These are phyloP conservation scores for Elsinoe batatas DNA, from an alignment of 2,329 filamentous ascomycete species.

Conservation along the genomic window DNA sequence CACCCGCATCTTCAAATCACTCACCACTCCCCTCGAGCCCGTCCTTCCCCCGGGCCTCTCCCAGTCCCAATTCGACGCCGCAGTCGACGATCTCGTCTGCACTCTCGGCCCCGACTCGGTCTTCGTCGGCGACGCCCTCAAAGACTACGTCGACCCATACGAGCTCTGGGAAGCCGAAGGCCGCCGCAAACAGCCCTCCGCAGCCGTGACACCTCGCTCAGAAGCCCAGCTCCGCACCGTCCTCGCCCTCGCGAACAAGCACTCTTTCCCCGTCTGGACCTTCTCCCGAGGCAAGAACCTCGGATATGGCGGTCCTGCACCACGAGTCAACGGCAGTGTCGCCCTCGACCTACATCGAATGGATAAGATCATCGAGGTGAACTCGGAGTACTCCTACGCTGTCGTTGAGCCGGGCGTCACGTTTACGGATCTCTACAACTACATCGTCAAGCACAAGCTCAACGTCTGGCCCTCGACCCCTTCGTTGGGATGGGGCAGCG, in stretches of 20 bases:
- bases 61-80: conserved; percentile 9
- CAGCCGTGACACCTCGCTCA: conserved; percentile 31
- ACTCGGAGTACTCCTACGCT: conserved; percentile 39
- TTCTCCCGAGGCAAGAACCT: conserved; percentile 36
- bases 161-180: conserved; percentile 9
- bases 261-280: conserved; percentile 27
- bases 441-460: conserved; percentile 25
- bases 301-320: conserved; percentile 43
- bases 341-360: conserved; percentile 39
- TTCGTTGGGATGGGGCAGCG: conserved; percentile 28
- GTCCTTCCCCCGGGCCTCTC: conserved; percentile 1
- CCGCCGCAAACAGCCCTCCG: conserved; percentile 34
- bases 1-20: not conserved
- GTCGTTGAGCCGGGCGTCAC: conserved; percentile 44
- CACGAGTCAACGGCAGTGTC: conserved; percentile 36
- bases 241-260: conserved; percentile 27
- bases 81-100: conserved; percentile 1
- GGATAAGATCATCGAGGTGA: conserved; percentile 44
- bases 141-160: conserved; percentile 8
- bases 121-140: conserved; percentile 6
- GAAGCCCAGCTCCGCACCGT: conserved; percentile 26
- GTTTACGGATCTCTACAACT: conserved; percentile 25
- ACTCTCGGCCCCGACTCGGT: not conserved
- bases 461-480: conserved; percentile 28
- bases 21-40: not conserved